Conservation (phyloP, 345 rosid species). For the Erysimum cheiranthoides region DNA sequence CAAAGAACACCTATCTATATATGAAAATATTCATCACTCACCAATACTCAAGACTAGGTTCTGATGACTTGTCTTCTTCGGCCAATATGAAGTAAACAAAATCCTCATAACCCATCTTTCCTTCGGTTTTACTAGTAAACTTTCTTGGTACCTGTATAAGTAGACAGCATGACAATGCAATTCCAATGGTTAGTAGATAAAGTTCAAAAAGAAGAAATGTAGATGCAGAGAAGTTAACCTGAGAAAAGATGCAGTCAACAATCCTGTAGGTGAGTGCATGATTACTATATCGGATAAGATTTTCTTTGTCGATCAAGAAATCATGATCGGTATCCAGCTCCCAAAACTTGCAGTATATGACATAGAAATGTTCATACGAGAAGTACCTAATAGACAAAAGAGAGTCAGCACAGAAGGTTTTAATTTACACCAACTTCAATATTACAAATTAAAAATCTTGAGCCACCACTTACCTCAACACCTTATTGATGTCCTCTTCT, state of each 20-base stretch:
- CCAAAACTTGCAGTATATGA: conserved; percentile 99
- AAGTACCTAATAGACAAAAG: conserved; percentile 64
- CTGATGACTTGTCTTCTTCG: conserved; percentile 96
- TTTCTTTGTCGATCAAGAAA: conserved; percentile 97
- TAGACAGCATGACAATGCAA: conserved; percentile 21
- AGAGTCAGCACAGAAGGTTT: conserved; percentile 1
- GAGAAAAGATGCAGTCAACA: conserved; percentile 92
- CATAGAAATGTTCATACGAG: conserved; percentile 95
- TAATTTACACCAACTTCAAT: not conserved
- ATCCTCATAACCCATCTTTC: conserved; percentile 97
- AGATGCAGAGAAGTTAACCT: conserved; percentile 60
- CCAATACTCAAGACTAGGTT: conserved; percentile 98
- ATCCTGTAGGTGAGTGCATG: conserved; percentile 97
- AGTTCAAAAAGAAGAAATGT: conserved; percentile 6
- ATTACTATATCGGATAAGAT: conserved; percentile 94
- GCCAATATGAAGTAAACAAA: conserved; percentile 93
- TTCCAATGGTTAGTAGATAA: not conserved
- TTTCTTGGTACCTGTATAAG: conserved; percentile 71
- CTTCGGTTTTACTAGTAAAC: conserved; percentile 84
- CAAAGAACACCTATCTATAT: not conserved
- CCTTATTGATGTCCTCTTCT: conserved; percentile 99
- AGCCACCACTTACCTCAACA: conserved; percentile 66
- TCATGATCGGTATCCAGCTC: conserved; percentile 99
- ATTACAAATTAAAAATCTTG: not conserved
- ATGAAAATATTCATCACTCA: conserved; percentile 33